Base-by-base conservation (phyloP, 768 basidiomycete species). In the Naganishia randhawae region DNA sequence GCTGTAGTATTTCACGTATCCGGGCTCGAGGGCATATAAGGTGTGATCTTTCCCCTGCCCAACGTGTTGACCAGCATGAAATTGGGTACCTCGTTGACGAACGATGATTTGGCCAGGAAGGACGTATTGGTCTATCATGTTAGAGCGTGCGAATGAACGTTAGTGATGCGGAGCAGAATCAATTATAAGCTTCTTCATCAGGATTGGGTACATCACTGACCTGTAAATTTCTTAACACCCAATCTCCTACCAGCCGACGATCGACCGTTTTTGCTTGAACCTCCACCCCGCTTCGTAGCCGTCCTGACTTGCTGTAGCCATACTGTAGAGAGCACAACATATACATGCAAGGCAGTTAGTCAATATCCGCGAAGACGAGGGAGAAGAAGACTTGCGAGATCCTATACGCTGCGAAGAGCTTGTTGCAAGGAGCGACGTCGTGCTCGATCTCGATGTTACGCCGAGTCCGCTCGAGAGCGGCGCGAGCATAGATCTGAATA, bases 41-140 rank as follows among this genome's bases (percentile, higher is more conserved):
- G 96, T 98, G 81, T 97, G 93, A 81, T 99, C 96, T 67, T 88
- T 86, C 25, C 94, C 96, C 78, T 91, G 88, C 72, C 86, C 87
- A 64, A 97, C 92, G 80, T 97, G 88, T 78, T 92, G 93, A 0
- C 94, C 95, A 5, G 95, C 87, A 77, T 95, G 92, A 82, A 96
- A 95, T 61, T 88, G 83, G 0, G 89, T 89, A 10, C 96, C 96
- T 71, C 96, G 85, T 80, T 99, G 96, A 51, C 96, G 86, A 35
- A 98, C 87, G 76, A 99, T 90, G 73, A 99, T 97, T 82, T 95
- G 91, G 50, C 96, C 96, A 10, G 96, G 91, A 29, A 90, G 85
- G 29, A 97, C 93, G 80, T 85, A 85, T 80, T 97, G 88, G 77
- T 96, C 95, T 97, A 69, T 19, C 10, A 51, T 25, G 53, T 16